Evolutionary conservation across 140 eudicot genomes (phyloP).

Genomic region (Erigeron philadelphicus): DNA sequence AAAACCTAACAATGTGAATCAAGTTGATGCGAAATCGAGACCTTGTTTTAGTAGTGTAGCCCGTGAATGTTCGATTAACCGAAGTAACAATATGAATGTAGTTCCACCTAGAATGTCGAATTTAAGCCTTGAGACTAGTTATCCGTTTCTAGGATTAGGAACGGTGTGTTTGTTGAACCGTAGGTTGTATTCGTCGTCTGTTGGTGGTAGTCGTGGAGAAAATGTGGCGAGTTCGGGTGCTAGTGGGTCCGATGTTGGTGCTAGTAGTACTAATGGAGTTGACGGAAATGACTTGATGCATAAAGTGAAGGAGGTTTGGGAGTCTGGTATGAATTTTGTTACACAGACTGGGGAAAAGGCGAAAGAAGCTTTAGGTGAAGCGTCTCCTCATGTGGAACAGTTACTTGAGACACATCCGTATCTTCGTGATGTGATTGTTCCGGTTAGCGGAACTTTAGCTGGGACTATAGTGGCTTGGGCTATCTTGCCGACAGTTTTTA

Average conservation of each 20-base stretch:
- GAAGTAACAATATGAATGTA: constrained; percentile 21
- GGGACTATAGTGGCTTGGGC: constrained; percentile 78
- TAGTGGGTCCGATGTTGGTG: constrained; percentile 29
- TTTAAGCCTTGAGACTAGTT: constrained; percentile 20
- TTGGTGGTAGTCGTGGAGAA: constrained; percentile 45
- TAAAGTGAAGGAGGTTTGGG: constrained; percentile 67
- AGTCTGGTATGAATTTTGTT: constrained; percentile 54
- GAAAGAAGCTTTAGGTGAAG: constrained; percentile 54
- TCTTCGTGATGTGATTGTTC: constrained; percentile 83
- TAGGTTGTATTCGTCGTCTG: constrained; percentile 41
- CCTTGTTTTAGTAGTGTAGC: constrained; percentile 26
- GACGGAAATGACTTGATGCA: constrained; percentile 61
- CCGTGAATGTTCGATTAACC: constrained; percentile 22
- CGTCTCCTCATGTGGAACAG: constrained; percentile 61
- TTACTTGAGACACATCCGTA: constrained; percentile 68
- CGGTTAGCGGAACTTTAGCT: constrained; percentile 62
- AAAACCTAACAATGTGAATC: constrained; percentile 21
- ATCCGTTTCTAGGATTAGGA: constrained; percentile 38
- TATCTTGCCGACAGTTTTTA: constrained; percentile 67
- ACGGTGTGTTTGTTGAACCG: constrained; percentile 31
- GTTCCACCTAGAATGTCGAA: constrained; percentile 22
- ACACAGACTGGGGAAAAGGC: constrained; percentile 60
- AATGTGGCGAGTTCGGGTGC: constrained; percentile 34
- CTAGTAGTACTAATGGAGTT: constrained; percentile 31
- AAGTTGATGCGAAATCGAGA: constrained; percentile 28